Evolutionary conservation across 768 basidiomycete species (phyloP).

Genomic region (Pisolithus tinctorius): DNA sequence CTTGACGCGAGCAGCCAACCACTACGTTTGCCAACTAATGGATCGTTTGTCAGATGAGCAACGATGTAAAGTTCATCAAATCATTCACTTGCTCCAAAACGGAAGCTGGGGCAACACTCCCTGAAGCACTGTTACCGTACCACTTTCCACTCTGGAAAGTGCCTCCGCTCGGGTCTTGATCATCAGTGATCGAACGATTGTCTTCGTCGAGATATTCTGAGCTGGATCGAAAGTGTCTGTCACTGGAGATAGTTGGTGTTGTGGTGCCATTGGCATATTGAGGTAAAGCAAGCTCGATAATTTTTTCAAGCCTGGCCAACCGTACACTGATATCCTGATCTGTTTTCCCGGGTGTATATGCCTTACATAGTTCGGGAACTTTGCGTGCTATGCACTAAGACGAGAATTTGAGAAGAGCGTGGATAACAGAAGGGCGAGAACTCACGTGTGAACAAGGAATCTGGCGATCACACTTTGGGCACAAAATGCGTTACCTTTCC

Average conservation of each 20-base stretch:
- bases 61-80: slow-evolving; percentile 10
- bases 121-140: slow-evolving; percentile 79
- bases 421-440: slow-evolving; percentile 1
- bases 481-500: slow-evolving; percentile 12
- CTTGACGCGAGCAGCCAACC: slow-evolving; percentile 32
- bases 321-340: slow-evolving; percentile 77
- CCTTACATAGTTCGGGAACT: slow-evolving; percentile 82
- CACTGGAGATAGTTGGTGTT: slow-evolving; percentile 21
- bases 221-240: slow-evolving; percentile 37
- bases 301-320: slow-evolving; percentile 70
- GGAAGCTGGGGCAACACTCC: slow-evolving; percentile 74
- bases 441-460: slow-evolving; percentile 79
- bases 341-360: slow-evolving; percentile 81
- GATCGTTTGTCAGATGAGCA: slow-evolving; percentile 15
- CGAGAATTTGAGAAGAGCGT: slow-evolving; percentile 8
- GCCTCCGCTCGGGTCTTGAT: slow-evolving; percentile 69
- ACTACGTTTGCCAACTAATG: slow-evolving; percentile 49
- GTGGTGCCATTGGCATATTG: slow-evolving; percentile 51
- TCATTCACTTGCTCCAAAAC: slow-evolving; percentile 69
- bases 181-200: slow-evolving; percentile 63
- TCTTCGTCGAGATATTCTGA: slow-evolving; percentile 58
- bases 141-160: slow-evolving; percentile 80
- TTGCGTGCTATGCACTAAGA: slow-evolving; percentile 74
- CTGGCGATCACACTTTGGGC: slow-evolving; percentile 71
- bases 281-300: slow-evolving; percentile 73